Base-by-base conservation (phyloP, 768 basidiomycete genomes). In the Agrocybe chaxingu region DNA sequence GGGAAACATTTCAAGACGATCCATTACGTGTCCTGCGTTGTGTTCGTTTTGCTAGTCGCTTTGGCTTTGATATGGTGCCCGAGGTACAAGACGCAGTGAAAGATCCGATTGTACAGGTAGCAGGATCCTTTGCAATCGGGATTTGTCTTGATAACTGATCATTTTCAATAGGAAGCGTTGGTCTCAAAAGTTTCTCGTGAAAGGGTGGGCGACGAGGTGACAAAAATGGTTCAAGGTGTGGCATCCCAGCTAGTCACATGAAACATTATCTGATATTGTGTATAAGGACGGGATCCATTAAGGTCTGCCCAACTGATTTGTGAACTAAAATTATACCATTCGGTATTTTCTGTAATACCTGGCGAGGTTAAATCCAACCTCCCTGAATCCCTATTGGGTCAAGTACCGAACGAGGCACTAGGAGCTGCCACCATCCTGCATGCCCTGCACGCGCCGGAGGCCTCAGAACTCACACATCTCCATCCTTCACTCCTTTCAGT, bases 11-110 rank as follows among this genome's bases (percentile, higher is more conserved):
- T 61, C 69, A 81, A 19, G 97, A 99, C 59, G 97, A 99, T 67
- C 97, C 97, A 5, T 70, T 99, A 9, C 84, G 97, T 10, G 82
- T 98, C n/a, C 66, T 98, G 18, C 81, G 97, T 34, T 93, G 92
- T 56, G 68, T 98, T 18, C 75, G 97, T 50, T 99, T 99, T 66
- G 88, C 96, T 0, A 91, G 91, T 60, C 78, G 96, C 38, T 92
- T 92, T 64, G 89, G 89, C 18, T 96, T 95, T 58, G 71, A 75
- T 9, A 75, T 98, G 46, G 87, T 88, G 12, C 70, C 74, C 0
- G 87, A 87, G 44, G 70, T 97, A 16, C 69, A 74, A 44, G 73
- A 78, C 10, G 83, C 89, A 11, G 85, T 80, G 2, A 75, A 68
- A 50, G 81, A 88, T 58, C 67, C 70, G 9, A 66, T 66, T 35